phyloP scores from a whole-genome alignment of 345 rosid species.

The Melastoma malabathricum region DNA sequence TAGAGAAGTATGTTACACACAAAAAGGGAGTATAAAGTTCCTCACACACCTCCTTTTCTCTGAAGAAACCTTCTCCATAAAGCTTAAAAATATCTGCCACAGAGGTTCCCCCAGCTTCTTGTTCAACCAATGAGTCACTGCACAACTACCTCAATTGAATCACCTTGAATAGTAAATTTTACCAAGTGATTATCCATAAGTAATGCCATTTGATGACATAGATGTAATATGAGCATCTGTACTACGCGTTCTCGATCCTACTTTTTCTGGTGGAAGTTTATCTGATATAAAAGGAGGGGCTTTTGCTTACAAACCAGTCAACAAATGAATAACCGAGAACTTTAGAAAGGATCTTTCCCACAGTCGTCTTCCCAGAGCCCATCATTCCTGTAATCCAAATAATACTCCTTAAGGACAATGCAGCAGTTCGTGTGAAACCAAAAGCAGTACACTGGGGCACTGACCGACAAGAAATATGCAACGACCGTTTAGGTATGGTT shows the following conservation, averaged over 20 bases:
- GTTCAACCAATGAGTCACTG: conserved; percentile 67
- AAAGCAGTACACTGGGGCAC: conserved; percentile 12
- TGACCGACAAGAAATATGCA: conserved; percentile 89
- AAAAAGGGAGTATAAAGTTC: no score
- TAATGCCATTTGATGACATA: no score
- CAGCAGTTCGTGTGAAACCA: background rate
- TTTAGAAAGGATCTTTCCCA: conserved; percentile 66
- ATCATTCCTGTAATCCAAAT: conserved; percentile 57
- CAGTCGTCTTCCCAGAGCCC: conserved; percentile 97
- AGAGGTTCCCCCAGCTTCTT: conserved; percentile 33
- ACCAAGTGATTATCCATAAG: no score
- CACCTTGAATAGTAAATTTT: no score
- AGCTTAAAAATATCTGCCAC: conserved; percentile 74
- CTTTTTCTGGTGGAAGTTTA: no score
- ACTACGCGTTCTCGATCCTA: no score
- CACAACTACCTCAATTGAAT: no score
- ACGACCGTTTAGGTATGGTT: conserved; percentile 59
- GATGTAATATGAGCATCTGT: no score
- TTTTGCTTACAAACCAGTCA: conserved; percentile 59
- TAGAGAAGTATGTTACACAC: no score
- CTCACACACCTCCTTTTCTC: conserved; percentile 65
- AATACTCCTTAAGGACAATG: background rate
- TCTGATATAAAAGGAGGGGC: no score
- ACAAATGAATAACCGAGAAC: conserved; percentile 58
- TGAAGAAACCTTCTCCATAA: conserved; percentile 71